Evolutionary conservation across 2,329 filamentous ascomycete genomes (phyloP), one percentile per base, ranked within the genome.

Genomic region (Ophiostoma triangulosporum): DNA sequence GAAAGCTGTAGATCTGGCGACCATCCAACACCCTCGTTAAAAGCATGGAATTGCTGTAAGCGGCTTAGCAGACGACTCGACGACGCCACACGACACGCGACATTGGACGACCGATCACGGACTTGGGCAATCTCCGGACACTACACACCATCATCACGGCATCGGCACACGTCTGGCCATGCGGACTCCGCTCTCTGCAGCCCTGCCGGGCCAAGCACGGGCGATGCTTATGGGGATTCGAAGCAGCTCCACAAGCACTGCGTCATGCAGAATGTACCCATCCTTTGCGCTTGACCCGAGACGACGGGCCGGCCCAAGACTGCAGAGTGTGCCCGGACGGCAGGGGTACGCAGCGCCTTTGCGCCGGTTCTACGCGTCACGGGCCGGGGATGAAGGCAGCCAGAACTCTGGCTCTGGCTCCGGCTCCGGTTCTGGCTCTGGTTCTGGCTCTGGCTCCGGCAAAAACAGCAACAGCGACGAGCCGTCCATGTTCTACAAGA

Each of bases 401-500:
- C 35, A 43, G 14, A 6, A 11, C 14, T 32, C 40, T 8, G 9
- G 6, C 11, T 29, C 43, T 24, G 26, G 15, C 3, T 46, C 45
- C 15, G 27, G n/a, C 4, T 20, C 45, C 2, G 11, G n/a, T 1
- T 38, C 20, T 20, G 9, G 20, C 4, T 48, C 45, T 1, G 7
- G 12, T 1, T 32, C 45, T 1, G n/a, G n/a, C 15, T 48, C 46
- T 5, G 17, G 20, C 8, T 15, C 29, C 1, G 26, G 26, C 4
- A n/a, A 15, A 3, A 46, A 46, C 31, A 31, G 15, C 14, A 14
- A 17, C 45, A 35, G 14, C 48, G 26, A 22, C 17, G 49, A 36
- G 9, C 32, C 32, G 9, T 6, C 17, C 32, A 36, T 51, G 8
- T 27, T 29, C 6, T 51, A 51, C 36, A 87, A 84, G 63, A 86